A percentile compares a stretch with the other conserved stretches of the same genome.
Conservation (phyloP, 352 stramenopile genomes). For the Globisporangium nodosum region DNA sequence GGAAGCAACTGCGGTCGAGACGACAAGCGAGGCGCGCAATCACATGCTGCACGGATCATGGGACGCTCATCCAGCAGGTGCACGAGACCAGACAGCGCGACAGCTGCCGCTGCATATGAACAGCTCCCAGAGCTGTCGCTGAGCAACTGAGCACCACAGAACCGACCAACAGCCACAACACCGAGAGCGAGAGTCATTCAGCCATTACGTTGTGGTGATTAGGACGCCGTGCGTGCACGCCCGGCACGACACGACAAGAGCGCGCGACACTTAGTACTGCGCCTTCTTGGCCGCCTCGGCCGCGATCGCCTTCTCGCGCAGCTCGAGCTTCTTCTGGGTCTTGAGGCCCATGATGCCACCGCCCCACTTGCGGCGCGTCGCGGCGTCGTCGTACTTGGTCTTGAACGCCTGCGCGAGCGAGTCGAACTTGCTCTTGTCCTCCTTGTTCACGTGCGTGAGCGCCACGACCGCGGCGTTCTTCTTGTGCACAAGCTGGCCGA, state of each 20-base stretch:
- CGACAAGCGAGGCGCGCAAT: no score
- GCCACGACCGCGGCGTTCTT: conserved; percentile 96
- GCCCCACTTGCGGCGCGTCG: conserved; percentile 95
- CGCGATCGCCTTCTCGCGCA: conserved; percentile 96
- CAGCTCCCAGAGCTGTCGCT: not conserved
- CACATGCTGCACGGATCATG: not conserved
- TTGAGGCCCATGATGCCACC: conserved; percentile 99
- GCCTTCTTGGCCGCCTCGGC: conserved; percentile 99
- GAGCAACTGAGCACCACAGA: no score
- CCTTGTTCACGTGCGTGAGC: conserved; percentile 97
- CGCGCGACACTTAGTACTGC: conserved; percentile 79
- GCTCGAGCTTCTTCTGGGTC: conserved; percentile 99
- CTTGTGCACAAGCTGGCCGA: conserved; percentile 98
- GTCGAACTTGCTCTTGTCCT: conserved; percentile 96
- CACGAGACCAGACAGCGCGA: not conserved
- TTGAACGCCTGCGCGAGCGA: conserved; percentile 91
- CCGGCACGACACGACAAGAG: not conserved
- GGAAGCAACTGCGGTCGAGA: not conserved
- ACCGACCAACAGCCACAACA: not conserved
- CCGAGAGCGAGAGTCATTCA: conserved; percentile 27
- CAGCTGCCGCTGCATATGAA: not conserved
- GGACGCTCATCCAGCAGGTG: not conserved
- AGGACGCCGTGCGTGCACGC: conserved; percentile 1
- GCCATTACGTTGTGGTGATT: conserved; percentile 28
- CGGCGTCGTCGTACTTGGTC: conserved; percentile 97